phyloP scores from a whole-genome alignment of 2,329 filamentous ascomycete genomes.

The Apiospora phragmitis region DNA sequence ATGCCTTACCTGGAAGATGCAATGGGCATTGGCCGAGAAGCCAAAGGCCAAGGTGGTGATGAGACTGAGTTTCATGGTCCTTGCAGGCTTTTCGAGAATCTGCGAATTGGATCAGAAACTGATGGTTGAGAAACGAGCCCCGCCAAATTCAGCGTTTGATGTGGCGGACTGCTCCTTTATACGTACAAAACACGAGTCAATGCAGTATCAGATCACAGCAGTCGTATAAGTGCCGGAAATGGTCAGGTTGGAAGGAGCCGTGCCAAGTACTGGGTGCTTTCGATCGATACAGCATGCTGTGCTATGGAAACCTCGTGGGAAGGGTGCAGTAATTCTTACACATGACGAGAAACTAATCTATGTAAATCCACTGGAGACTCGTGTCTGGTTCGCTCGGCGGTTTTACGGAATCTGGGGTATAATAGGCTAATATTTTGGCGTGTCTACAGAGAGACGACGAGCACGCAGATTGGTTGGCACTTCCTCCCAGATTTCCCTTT shows the following conservation, averaged over 20 bases:
- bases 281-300: background rate
- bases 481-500: background rate
- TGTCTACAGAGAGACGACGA: background rate
- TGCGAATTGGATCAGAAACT: background rate
- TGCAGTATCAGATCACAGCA: background rate
- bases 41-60: slow-evolving; percentile 33
- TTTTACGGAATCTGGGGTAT: background rate
- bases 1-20: slow-evolving; percentile 42
- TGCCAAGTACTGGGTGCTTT: background rate
- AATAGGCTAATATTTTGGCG: background rate
- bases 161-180: background rate
- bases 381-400: background rate
- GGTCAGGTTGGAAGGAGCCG: background rate
- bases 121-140: background rate
- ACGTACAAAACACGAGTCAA: background rate
- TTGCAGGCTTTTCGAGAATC: too few species aligned
- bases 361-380: background rate
- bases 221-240: background rate
- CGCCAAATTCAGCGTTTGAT: background rate
- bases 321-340: background rate
- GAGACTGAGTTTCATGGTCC: slow-evolving; percentile 39
- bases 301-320: background rate
- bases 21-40: slow-evolving; percentile 39
- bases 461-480: background rate
- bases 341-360: background rate